A percentile compares a stretch with the other conserved stretches of the same genome.
Evolutionary conservation across 768 basidiomycete species (phyloP).

Genomic region (Paxillus rubicundulus): DNA sequence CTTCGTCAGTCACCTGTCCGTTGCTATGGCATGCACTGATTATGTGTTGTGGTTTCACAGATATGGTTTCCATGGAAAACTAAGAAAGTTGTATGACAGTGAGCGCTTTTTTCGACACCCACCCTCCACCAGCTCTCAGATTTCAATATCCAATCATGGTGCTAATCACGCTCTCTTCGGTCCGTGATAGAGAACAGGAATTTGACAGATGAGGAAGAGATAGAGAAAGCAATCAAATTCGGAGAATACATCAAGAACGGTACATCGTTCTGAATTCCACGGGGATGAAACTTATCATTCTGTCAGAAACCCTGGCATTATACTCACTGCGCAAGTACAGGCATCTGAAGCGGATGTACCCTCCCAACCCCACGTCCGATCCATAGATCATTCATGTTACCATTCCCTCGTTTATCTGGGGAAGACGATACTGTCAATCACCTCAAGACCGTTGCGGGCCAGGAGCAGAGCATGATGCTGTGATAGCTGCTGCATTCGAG

Average conservation of each 20-base stretch:
- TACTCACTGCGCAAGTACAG: constrained; percentile 84
- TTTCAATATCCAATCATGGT: not conserved
- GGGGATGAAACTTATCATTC: not conserved
- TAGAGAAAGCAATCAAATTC: constrained; percentile 70
- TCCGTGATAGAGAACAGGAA: constrained; percentile 55
- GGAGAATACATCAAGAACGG: constrained; percentile 88
- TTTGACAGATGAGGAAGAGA: constrained; percentile 65
- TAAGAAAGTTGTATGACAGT: constrained; percentile 76
- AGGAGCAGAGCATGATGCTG: too few species aligned
- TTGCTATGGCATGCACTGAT: constrained; percentile 8
- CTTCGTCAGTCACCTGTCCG: constrained; percentile 51
- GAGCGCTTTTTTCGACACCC: constrained; percentile 25
- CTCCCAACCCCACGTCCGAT: constrained; percentile 21
- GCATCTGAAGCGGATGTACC: constrained; percentile 73
- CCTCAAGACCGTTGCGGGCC: not conserved
- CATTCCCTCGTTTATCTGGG: not conserved
- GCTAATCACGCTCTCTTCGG: not conserved
- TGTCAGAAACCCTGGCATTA: constrained; percentile 74
- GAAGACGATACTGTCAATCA: not conserved
- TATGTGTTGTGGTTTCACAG: constrained; percentile 35
- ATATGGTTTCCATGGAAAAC: constrained; percentile 74
- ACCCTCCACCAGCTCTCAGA: too few species aligned
- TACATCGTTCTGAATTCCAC: constrained; percentile 27
- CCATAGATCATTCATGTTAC: constrained; percentile 1
- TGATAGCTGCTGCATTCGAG: not conserved